Base-by-base conservation (phyloP, 176 grass and related monocot genomes). In the Juncus inflexus region DNA sequence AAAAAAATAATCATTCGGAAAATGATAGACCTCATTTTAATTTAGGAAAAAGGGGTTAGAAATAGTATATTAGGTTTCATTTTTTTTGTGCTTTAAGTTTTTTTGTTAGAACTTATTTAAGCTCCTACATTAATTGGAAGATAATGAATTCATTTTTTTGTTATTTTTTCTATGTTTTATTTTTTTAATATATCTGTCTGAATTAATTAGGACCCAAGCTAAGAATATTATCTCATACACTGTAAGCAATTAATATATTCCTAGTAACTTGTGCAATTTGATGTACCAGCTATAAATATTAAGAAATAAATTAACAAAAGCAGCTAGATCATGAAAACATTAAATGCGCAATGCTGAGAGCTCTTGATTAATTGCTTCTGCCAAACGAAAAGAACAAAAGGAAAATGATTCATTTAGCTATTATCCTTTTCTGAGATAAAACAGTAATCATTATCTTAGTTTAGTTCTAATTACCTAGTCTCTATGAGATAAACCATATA, bases 161-260 rank as follows among this genome's bases (percentile, higher is more conserved):
- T 39, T 67, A 4, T 4, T 35, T 52, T 67, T 52, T 67, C 0
- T n/a, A 14, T 38, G 41, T 51, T 3, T 37, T 68, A 52, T 67
- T 14, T 3, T 50, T 68, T 68, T 47, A 47, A 47, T 9, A 47
- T 47, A 47, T 47, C 54, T 57, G 14, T 12, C 12, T 52, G 49
- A 52, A 52, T 52, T 8, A 52, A 12, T 52, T 52, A 52, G 49
- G 49, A 7, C 12, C 49, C 49, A 42, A 37, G 5, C 19, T 14
- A 68, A 38, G 38, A 68, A 54, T 55, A 13, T 47, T 40, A 68
- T 14, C 12, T 68, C 65, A 37, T 57, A 52, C 41, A 41, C 6
- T 41, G 61, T n/a, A 3, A n/a, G 11, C 61, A 64, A 64, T 64
- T 64, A 64, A 61, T 61, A 28, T 4, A 58, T 55, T 71, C 52